phyloP scores from a whole-genome alignment of 768 basidiomycete genomes.

The Boletus sensibilis region DNA sequence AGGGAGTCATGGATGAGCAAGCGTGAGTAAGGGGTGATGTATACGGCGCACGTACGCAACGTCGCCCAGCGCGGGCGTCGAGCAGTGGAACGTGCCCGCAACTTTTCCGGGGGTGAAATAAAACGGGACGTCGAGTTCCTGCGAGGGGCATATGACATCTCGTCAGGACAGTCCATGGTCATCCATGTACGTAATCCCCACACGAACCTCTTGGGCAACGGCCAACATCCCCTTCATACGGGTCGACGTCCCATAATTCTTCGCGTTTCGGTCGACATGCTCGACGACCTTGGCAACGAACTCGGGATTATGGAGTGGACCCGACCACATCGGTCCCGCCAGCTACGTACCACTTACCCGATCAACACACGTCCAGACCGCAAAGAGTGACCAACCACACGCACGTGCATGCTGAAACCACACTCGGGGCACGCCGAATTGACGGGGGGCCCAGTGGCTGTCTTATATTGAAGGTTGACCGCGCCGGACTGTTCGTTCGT shows the following conservation, averaged over 20 bases:
- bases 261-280: constrained; percentile 62
- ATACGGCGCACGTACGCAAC: constrained; percentile 56
- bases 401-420: constrained; percentile 69
- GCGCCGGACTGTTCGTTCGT: constrained; percentile 53
- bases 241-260: constrained; percentile 70
- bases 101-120: constrained; percentile 86
- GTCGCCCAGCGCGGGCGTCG: constrained; percentile 71
- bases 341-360: constrained; percentile 44
- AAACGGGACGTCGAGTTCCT: constrained; percentile 80
- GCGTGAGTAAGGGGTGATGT: too few species aligned
- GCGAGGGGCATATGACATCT: neutral
- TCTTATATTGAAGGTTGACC: constrained; percentile 68
- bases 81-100: constrained; percentile 79
- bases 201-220: constrained; percentile 79
- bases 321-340: constrained; percentile 97
- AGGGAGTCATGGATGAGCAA: neutral
- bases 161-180: neutral
- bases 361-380: neutral
- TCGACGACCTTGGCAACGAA: constrained; percentile 76
- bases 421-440: constrained; percentile 79
- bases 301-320: constrained; percentile 70
- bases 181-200: neutral
- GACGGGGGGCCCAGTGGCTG: constrained; percentile 65
- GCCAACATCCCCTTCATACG: constrained; percentile 97
- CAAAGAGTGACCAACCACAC: constrained; percentile 21